Conservation (phyloP, 2,329 filamentous ascomycete genomes). For the Aschersonia sp. region DNA sequence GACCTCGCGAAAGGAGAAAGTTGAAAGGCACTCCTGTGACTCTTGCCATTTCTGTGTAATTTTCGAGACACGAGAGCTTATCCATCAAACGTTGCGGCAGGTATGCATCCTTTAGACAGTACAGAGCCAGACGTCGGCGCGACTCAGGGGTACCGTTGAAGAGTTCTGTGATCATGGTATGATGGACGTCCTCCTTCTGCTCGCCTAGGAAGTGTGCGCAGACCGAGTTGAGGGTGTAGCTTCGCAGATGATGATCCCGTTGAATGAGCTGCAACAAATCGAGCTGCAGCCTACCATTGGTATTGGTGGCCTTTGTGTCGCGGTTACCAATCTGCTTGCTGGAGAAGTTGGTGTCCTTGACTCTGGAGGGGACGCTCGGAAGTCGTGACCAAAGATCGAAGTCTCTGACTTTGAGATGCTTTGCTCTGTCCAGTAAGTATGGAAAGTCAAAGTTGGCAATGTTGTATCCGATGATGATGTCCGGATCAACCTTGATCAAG, state of each 20-base stretch:
- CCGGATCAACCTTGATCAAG: conserved; percentile 77
- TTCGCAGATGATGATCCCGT: conserved; percentile 85
- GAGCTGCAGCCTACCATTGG: conserved; percentile 81
- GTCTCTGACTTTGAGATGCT: conserved; percentile 60
- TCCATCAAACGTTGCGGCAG: conserved; percentile 90
- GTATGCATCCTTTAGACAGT: conserved; percentile 96
- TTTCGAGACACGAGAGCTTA: conserved; percentile 95
- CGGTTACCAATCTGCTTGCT: conserved; percentile 98
- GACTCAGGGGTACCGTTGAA: conserved; percentile 96
- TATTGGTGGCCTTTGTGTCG: conserved; percentile 89
- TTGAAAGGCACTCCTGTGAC: conserved; percentile 98
- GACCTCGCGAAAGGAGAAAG: conserved; percentile 76
- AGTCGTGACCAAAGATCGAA: conserved; percentile 87
- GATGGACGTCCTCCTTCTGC: conserved; percentile 96
- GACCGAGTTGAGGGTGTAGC: conserved; percentile 95
- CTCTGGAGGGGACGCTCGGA: conserved; percentile 52
- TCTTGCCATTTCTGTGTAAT: conserved; percentile 99
- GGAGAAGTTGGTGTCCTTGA: conserved; percentile 74
- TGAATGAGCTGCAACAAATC: conserved; percentile 93
- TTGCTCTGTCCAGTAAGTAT: conserved; percentile 80
- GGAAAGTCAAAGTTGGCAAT: conserved; percentile 98
- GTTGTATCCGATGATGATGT: conserved; percentile 98
- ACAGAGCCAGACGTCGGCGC: conserved; percentile 76
- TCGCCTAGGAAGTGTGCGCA: conserved; percentile 89
- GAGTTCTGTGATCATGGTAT: conserved; percentile 97